Evolutionary conservation across 305 asterid genomes (phyloP).

Genomic region (Lippia alba): DNA sequence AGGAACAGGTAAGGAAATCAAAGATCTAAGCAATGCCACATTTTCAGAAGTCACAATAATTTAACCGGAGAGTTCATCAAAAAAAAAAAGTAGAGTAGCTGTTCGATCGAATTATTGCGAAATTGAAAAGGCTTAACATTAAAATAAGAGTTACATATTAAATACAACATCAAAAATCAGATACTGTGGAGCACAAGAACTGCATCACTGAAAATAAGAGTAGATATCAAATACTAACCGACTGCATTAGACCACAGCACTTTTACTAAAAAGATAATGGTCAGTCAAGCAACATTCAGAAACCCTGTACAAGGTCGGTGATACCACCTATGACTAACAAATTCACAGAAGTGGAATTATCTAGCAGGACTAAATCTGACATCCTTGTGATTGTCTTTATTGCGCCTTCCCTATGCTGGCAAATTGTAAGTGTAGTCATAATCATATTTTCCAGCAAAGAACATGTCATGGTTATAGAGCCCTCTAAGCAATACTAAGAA

Average conservation of each 20-base stretch:
- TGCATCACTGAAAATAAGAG: slow-evolving; percentile 10
- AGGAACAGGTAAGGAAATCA: slow-evolving; percentile 3
- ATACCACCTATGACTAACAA: slow-evolving; percentile 21
- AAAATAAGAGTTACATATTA: slow-evolving; percentile 22
- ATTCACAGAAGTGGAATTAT: slow-evolving; percentile 23
- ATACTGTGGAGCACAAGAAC: slow-evolving; percentile 19
- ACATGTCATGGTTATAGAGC: background rate
- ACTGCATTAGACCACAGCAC: slow-evolving; percentile 15
- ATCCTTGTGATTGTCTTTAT: background rate
- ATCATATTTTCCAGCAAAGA: slow-evolving; percentile 1
- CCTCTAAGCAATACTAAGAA: slow-evolving; percentile 16
- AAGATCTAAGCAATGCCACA: slow-evolving; percentile 13
- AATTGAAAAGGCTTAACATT: slow-evolving; percentile 19
- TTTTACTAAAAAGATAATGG: slow-evolving; percentile 16
- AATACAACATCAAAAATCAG: slow-evolving; percentile 24
- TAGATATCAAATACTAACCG: slow-evolving; percentile 22
- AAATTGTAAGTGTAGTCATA: too few relatives aligned
- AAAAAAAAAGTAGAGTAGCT: slow-evolving; percentile 17
- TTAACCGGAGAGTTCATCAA: slow-evolving; percentile 27
- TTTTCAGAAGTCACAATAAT: slow-evolving; percentile 4
- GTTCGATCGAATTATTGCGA: slow-evolving; percentile 3
- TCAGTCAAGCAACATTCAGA: slow-evolving; percentile 26
- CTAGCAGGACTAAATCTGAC: slow-evolving; percentile 13
- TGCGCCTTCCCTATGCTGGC: too few relatives aligned
- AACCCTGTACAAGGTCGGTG: slow-evolving; percentile 2